Evolutionary conservation across 2,329 filamentous ascomycete genomes (phyloP), one percentile per base, ranked within the genome.

Genomic region (Sclerotinia nivalis): DNA sequence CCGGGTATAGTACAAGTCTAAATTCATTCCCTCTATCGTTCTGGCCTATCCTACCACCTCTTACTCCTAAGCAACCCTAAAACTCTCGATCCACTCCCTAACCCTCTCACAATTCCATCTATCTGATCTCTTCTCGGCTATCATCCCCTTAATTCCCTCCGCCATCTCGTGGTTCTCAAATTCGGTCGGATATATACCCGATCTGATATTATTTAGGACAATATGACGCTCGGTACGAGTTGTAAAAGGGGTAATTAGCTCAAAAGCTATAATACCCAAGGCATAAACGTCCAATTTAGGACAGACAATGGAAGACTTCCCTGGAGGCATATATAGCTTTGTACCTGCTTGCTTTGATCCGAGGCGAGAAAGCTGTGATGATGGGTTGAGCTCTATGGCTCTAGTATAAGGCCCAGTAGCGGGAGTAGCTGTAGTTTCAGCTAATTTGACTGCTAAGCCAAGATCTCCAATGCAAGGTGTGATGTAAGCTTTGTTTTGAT

Each of bases 391-490:
- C 20, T 60, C 60, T 28, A n/a, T 20, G 9, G 28, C 37, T 66
- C 54, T 50, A 25, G 9, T 67, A 71, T 22, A 49, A 40, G 20
- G 60, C 8, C 54, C 45, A 9, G 40, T 56, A 54, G 22, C 50
- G 52, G 43, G 50, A 22, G 15, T 45, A 12, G 25, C 58, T 6
- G 54, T 71, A 62, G 22, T 68, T 18, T 80, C 71, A 25, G 70
- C 79, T 75, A 61, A 80, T 71, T 72, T 84, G 13, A 86, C 85
- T 6, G 89, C 88, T 6, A 91, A 83, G 2, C 89, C 89, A 74
- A 91, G 91, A 75, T 91, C 89, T 2, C 89, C 89, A 67, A 91
- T 90, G 6, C 87, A 84, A 15, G 89, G 86, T 52, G 84, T 85
- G 45, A 87, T 79, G 70, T 84, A 85, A 20, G 82, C 74, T 75